Conservation (phyloP, 2,329 filamentous ascomycete species). For the Ramularia endophylla region DNA sequence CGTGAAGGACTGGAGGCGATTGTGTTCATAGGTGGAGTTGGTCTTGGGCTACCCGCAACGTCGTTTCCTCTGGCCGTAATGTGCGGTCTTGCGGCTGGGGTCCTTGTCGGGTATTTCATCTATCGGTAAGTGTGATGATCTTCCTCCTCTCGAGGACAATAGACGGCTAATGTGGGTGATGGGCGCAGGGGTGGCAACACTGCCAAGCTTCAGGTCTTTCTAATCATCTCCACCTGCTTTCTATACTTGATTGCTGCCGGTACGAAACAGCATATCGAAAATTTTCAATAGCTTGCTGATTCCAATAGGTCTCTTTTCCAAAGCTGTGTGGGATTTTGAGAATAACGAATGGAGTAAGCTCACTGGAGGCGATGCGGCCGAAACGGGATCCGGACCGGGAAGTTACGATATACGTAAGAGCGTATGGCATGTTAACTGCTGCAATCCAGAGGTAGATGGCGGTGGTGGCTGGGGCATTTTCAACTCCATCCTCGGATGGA, state of each 20-base stretch:
- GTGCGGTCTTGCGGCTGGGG: slow-evolving; percentile 62
- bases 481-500: slow-evolving; percentile 81
- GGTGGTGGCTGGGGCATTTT: slow-evolving; percentile 82
- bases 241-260: slow-evolving; percentile 80
- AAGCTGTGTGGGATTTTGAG: slow-evolving; percentile 69
- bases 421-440: slow-evolving; percentile 84
- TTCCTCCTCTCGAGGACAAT: not conserved
- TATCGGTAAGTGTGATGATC: slow-evolving; percentile 58
- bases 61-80: slow-evolving; percentile 74
- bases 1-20: slow-evolving; percentile 73
- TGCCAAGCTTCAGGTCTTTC: slow-evolving; percentile 66
- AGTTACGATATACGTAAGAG: slow-evolving; percentile 73
- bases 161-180: slow-evolving; percentile 12
- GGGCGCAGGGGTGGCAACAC: slow-evolving; percentile 51
- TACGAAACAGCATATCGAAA: slow-evolving; percentile 1
- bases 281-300: slow-evolving; percentile 3
- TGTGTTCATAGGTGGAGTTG: slow-evolving; percentile 79
- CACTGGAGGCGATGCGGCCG: slow-evolving; percentile 57
- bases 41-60: slow-evolving; percentile 66
- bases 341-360: slow-evolving; percentile 60
- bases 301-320: slow-evolving; percentile 59
- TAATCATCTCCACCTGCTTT: slow-evolving; percentile 76
- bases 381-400: slow-evolving; percentile 61
- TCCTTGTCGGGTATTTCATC: slow-evolving; percentile 63
- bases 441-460: slow-evolving; percentile 65